Evolutionary conservation across 441 rosid species (phyloP), one percentile per base, ranked within the genome.

Genomic region (Kokia cookei): DNA sequence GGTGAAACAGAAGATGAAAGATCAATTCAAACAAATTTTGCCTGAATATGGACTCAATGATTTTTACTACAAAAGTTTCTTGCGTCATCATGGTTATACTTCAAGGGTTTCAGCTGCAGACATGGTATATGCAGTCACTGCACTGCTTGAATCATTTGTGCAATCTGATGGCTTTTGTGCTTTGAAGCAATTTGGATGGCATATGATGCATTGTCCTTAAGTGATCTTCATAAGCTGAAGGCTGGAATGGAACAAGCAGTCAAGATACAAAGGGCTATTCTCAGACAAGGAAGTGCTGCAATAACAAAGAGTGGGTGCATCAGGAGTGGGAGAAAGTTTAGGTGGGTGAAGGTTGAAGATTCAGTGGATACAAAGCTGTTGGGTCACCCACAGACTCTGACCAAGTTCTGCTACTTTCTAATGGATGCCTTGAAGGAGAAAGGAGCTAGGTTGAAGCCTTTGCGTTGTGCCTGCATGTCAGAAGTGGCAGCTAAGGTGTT

Each of bases 371-470:
- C 91, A n/a, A 88, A 86, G 83, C 79, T 89, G 77, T 76, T 95
- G 79, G 99, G 98, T 4, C 91, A 95, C 73, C 99, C 98, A 6
- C 98, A 95, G 75, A 98, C 99, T 2, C 76, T 93, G 82, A 95
- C 97, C 1, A 91, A 95, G 67, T 93, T 93, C 83, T 95, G 98
- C 78, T 93, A 91, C 83, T 95, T 95, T 77, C 72, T 95, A 60
- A 95, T 93, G 98, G 99, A 95, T 86, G 99, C 98, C 29, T 77
- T 95, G 85, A 91, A 82, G 80, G 99, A 95, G 84, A 93, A 89
- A 74, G 98, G 99, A 74, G 98, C 96, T 7, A 85, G 91, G 72
- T 80, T 92, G 91, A 93, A 95, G 78, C 98, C 98, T 8, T 80
- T 95, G 84, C 83, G 93, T 57, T 90, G 99, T 74, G 98, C 98